These are phyloP conservation scores for Saururus chinensis DNA, from an alignment of 164 flowering plant genomes.

Conservation along the genomic window DNA sequence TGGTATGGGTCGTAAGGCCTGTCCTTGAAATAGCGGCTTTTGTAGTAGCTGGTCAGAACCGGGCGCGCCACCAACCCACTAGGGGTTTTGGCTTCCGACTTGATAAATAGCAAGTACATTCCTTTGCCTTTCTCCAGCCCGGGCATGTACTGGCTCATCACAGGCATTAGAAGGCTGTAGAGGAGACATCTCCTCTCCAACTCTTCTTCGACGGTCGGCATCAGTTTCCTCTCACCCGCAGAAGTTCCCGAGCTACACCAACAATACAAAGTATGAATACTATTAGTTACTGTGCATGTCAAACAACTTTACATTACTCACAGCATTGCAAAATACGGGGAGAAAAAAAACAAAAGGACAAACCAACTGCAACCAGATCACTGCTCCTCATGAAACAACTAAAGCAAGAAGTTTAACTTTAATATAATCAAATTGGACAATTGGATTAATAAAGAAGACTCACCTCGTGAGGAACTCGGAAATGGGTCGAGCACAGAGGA, in stretches of 20 bases:
- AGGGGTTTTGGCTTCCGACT: conserved; percentile 81
- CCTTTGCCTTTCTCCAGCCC: conserved; percentile 87
- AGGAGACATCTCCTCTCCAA: conserved; percentile 59
- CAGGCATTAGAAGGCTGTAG: conserved; percentile 89
- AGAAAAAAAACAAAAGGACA: too few relatives aligned
- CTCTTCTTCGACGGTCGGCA: conserved; percentile 91
- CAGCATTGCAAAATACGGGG: too few relatives aligned
- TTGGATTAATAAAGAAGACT: not conserved
- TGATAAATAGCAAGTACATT: conserved; percentile 85
- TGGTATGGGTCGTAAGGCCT: conserved; percentile 85
- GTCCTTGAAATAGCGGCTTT: conserved; percentile 61
- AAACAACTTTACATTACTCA: too few relatives aligned
- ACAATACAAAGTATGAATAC: too few relatives aligned
- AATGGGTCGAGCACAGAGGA: conserved; percentile 64
- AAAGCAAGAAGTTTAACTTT: too few relatives aligned
- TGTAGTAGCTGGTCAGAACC: conserved; percentile 85
- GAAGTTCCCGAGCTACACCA: conserved; percentile 84
- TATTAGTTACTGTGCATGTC: not conserved
- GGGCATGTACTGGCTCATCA: conserved; percentile 79
- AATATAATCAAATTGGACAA: too few relatives aligned
- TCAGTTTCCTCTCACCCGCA: conserved; percentile 87
- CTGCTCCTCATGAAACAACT: too few relatives aligned
- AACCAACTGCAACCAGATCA: too few relatives aligned
- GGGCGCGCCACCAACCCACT: conserved; percentile 81
- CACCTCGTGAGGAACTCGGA: conserved; percentile 88